These are phyloP conservation scores for Aspergillus sergii DNA, from an alignment of 2,329 filamentous ascomycete genomes.

Conservation along the genomic window DNA sequence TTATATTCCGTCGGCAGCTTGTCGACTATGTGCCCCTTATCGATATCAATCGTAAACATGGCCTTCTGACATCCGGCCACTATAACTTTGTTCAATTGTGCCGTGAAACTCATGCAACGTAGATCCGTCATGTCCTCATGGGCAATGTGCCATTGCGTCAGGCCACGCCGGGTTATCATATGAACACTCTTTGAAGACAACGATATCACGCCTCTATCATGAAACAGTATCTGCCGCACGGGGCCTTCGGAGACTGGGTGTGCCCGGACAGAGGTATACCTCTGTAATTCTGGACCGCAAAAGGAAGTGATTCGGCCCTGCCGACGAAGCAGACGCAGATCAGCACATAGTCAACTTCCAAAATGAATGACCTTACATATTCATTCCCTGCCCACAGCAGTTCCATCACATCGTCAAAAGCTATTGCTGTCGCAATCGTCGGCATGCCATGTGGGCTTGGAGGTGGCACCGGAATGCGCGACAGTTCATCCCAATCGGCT, in stretches of 20 bases:
- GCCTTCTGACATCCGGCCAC: conserved; percentile 82
- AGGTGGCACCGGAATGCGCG: conserved; percentile 78
- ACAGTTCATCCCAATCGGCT: conserved; percentile 65
- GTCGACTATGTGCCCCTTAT: conserved; percentile 72
- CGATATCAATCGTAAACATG: conserved; percentile 77
- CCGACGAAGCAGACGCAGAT: conserved; percentile 12
- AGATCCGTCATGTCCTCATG: conserved; percentile 81
- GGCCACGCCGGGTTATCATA: conserved; percentile 79
- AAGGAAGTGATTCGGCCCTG: conserved; percentile 90
- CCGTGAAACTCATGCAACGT: conserved; percentile 93
- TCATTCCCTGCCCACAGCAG: conserved; percentile 92
- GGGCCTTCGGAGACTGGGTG: conserved; percentile 73
- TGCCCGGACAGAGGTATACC: conserved; percentile 87
- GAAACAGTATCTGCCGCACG: conserved; percentile 86
- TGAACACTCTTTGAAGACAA: conserved; percentile 82
- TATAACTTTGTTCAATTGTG: conserved; percentile 80
- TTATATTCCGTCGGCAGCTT: conserved; percentile 72
- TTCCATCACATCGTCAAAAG: conserved; percentile 88
- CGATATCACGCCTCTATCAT: conserved; percentile 87
- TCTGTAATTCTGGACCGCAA: conserved; percentile 79
- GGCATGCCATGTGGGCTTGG: conserved; percentile 70
- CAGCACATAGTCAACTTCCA: not conserved
- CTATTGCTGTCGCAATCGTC: conserved; percentile 75
- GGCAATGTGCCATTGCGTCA: conserved; percentile 85
- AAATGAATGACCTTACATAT: conserved; percentile 62